phyloP scores from a whole-genome alignment of 345 rosid genomes.

The Garcia nutans region DNA sequence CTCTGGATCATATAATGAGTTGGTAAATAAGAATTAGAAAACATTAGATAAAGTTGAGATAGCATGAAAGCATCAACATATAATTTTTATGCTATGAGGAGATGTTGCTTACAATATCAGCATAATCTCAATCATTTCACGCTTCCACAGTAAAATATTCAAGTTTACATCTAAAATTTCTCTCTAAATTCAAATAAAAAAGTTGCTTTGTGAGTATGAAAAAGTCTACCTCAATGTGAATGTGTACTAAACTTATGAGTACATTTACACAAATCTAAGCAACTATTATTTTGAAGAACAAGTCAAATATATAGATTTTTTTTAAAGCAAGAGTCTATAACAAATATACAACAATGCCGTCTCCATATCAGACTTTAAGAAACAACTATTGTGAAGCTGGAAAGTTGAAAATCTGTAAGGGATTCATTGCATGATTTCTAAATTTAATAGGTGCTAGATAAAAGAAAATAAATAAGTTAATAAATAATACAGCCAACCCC shows the following conservation, averaged over 20 bases:
- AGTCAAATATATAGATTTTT: background rate
- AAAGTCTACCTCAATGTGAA: too few relatives aligned
- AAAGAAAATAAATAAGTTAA: background rate
- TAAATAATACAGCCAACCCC: constrained; percentile 6
- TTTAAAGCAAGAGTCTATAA: background rate
- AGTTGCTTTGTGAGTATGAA: background rate
- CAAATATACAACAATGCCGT: background rate
- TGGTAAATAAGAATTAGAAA: constrained; percentile 10
- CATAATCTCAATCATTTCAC: background rate
- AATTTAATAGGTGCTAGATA: background rate
- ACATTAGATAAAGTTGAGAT: background rate
- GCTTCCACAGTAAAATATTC: background rate
- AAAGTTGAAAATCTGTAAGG: background rate
- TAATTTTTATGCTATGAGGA: background rate
- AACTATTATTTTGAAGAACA: background rate
- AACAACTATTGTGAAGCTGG: background rate
- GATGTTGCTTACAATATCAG: too few relatives aligned
- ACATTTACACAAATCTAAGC: background rate
- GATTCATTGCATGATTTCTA: background rate
- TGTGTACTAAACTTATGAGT: too few relatives aligned
- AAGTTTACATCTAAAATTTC: background rate
- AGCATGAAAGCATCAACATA: background rate
- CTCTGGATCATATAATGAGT: constrained; percentile 22
- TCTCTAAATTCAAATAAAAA: background rate
- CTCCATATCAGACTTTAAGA: background rate